phyloP scores from a whole-genome alignment of 1,284 basidiomycete genomes.

The Ustilago xerochloae region DNA sequence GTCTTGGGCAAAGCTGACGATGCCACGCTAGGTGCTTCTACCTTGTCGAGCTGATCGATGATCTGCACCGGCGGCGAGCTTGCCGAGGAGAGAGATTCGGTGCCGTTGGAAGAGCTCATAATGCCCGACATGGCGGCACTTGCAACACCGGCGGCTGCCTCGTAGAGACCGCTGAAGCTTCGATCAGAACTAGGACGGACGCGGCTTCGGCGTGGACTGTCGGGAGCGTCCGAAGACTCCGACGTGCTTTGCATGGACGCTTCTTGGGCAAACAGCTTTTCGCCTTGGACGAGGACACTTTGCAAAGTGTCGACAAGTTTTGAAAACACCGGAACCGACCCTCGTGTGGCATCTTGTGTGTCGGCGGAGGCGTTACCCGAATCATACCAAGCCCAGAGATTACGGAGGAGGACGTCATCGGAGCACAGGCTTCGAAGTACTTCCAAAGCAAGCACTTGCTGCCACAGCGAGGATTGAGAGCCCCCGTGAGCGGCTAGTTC shows the following conservation, averaged over 20 bases:
- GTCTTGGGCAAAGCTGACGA: constrained; percentile 73
- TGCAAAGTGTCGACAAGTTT: constrained; percentile 54
- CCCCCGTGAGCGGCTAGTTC: constrained; percentile 35
- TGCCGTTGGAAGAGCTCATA: constrained; percentile 26
- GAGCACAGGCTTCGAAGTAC: constrained; percentile 60
- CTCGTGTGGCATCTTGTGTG: background rate
- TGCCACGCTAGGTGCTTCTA: constrained; percentile 89
- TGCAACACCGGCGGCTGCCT: constrained; percentile 59
- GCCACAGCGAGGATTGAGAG: constrained; percentile 52
- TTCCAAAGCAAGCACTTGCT: constrained; percentile 63
- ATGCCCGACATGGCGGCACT: constrained; percentile 56
- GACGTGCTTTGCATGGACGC: constrained; percentile 24
- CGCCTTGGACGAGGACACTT: constrained; percentile 35
- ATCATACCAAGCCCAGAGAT: constrained; percentile 64
- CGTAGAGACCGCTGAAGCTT: constrained; percentile 58
- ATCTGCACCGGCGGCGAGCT: constrained; percentile 61
- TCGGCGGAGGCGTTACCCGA: constrained; percentile 3
- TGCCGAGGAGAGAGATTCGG: constrained; percentile 39
- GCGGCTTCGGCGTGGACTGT: constrained; percentile 30
- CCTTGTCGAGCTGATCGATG: constrained; percentile 72
- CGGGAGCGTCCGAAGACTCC: constrained; percentile 10
- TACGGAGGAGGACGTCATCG: constrained; percentile 57
- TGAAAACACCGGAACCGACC: constrained; percentile 49
- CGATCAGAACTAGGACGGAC: constrained; percentile 40
- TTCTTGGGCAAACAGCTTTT: constrained; percentile 34